These are phyloP conservation scores for Strigomonas galati DNA, from an alignment of 208 protist species.

Conservation along the genomic window DNA sequence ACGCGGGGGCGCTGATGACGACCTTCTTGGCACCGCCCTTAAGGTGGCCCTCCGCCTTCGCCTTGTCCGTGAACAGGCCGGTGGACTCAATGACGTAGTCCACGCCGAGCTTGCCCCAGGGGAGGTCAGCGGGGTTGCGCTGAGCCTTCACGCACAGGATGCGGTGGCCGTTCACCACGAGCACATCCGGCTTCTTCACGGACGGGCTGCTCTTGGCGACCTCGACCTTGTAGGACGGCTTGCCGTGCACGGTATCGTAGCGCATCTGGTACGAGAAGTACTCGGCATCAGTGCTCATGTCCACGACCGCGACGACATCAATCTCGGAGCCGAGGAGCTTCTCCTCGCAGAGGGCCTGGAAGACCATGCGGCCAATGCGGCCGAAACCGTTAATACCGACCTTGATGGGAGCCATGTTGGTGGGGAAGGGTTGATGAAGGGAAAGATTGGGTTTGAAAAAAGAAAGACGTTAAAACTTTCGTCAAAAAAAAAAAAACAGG, in stretches of 20 bases:
- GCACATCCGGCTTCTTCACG: constrained; percentile 51
- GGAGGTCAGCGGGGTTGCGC: constrained; percentile 93
- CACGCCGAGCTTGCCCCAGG: constrained; percentile 91
- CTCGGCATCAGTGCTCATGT: constrained; percentile 95
- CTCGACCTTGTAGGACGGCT: constrained; percentile 78
- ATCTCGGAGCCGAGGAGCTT: constrained; percentile 72
- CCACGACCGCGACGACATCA: constrained; percentile 95
- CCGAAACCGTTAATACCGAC: constrained; percentile 99
- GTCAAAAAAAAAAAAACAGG: too few relatives aligned
- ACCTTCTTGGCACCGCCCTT: constrained; percentile 97
- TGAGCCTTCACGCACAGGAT: constrained; percentile 77
- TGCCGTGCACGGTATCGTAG: constrained; percentile 97
- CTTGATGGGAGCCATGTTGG: constrained; percentile 66
- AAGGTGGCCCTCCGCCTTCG: constrained; percentile 92
- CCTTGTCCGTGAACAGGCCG: constrained; percentile 95
- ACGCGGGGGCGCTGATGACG: constrained; percentile 98
- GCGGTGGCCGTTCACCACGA: constrained; percentile 80
- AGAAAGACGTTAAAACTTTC: neutral
- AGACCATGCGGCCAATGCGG: constrained; percentile 98
- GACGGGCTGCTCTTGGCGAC: constrained; percentile 67
- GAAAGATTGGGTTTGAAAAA: constrained; percentile 7
- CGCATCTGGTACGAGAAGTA: constrained; percentile 97
- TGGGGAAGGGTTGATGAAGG: constrained; percentile 1
- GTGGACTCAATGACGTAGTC: constrained; percentile 99
- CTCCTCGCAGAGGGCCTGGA: constrained; percentile 81